Base-by-base conservation (phyloP, 1,139 yeast species). In the Sugiyamaella paludigena region DNA sequence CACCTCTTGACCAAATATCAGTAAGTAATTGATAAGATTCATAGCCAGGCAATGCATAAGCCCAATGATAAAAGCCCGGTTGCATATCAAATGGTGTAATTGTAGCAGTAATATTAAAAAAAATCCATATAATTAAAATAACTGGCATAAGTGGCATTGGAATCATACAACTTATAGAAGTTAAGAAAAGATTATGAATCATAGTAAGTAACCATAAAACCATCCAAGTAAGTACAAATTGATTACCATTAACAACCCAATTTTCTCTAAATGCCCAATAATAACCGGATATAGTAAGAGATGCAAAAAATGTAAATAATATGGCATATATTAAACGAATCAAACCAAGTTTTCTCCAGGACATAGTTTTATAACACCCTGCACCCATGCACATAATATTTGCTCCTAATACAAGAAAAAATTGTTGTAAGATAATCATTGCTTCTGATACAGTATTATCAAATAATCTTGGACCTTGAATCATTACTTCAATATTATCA, bases 11-110 rank as follows among this genome's bases (percentile, higher is more conserved):
- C 74, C 55, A 71, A n/a, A 71, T 63, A 58, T 81, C 85, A 62
- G 84, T 78, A 2, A 79, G 78, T 3, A 84, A 82, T 15, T 78
- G 74, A 56, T 81, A 81, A 0, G 85, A 84, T 52, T 78, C 72
- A 57, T 80, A 42, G 12, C 48, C 43, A 9, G 56, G 58, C 2
- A 54, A 36, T 1, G 51, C 50, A 24, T 43, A 48, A 1, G 49
- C 49, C 53, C 48, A 42, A 9, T 45, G 52, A 28, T 45, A 55
- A 42, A 55, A 55, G 4, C 49, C 51, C 1, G 58, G 53, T 9
- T 31, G 37, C 15, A 48, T 24, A 6, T 47, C 47, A 24, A 53
- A 36, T 11, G 58, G 58, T 7, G 36, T 9, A 19, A 50, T 28
- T 1, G 50, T 45, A 16, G 49, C 32, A 8, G 54, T 40, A 13